phyloP scores from a whole-genome alignment of 225 moss, liverwort and hornwort genomes.

The Neckera pumila region DNA sequence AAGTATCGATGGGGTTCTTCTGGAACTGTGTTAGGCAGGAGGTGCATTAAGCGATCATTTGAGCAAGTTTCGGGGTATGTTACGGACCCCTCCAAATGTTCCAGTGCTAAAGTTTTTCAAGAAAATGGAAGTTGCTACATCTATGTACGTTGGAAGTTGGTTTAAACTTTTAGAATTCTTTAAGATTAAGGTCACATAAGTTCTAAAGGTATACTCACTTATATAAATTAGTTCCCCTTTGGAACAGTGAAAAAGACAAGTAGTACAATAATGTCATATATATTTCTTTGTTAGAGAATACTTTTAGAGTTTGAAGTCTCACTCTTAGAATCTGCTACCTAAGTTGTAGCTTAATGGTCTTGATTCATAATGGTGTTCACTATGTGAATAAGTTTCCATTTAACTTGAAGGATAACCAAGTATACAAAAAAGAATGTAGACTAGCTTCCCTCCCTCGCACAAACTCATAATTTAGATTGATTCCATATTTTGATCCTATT shows the following conservation, averaged over 20 bases:
- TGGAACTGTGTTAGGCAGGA: not conserved
- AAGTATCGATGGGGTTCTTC: not conserved
- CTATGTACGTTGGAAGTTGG: not conserved
- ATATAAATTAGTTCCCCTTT: too few species aligned
- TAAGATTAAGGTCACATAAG: not conserved
- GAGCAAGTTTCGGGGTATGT: not conserved
- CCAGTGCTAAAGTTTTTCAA: not conserved
- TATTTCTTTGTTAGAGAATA: too few species aligned
- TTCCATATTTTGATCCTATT: not conserved
- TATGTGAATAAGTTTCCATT: not conserved
- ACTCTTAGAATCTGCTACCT: not conserved
- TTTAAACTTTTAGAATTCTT: not conserved
- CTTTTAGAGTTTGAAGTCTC: not conserved
- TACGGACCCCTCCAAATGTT: accelerated
- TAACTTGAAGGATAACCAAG: accelerated
- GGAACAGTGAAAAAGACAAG: not conserved
- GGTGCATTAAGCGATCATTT: not conserved
- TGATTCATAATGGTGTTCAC: not conserved
- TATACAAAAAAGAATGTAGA: not conserved
- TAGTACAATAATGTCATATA: not conserved
- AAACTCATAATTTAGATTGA: too few species aligned
- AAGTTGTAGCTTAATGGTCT: not conserved
- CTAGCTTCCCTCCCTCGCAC: too few species aligned
- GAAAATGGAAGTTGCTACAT: not conserved
- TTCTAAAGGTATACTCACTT: not conserved